Evolutionary conservation across 2,329 filamentous ascomycete genomes (phyloP).

Genomic region (Talaromyces sp.): DNA sequence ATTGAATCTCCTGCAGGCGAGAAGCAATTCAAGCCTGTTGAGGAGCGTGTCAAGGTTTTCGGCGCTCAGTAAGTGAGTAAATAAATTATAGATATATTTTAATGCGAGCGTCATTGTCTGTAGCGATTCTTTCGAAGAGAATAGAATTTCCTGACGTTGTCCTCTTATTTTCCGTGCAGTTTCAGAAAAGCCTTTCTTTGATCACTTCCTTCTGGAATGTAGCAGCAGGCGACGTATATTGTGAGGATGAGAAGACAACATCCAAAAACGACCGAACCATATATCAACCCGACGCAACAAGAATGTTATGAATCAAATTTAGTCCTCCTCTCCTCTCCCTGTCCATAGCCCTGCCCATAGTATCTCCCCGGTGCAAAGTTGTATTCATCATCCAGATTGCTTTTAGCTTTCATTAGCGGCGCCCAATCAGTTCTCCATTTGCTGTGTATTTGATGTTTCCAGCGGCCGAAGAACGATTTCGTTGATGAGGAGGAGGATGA

Average conservation of each 20-base stretch:
- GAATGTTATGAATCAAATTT: no score
- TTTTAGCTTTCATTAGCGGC: constrained; percentile 23
- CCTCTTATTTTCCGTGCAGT: background rate
- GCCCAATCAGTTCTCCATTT: constrained; percentile 20
- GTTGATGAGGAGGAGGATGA: constrained; percentile 2
- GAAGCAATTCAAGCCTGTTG: constrained; percentile 63
- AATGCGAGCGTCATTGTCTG: background rate
- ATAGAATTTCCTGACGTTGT: background rate
- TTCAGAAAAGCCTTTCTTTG: background rate
- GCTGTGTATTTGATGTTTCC: constrained; percentile 4
- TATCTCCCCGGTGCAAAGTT: constrained; percentile 19
- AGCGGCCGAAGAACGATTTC: constrained; percentile 12
- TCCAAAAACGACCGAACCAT: background rate
- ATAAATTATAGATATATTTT: background rate
- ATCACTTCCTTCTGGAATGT: background rate
- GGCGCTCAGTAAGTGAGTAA: constrained; percentile 11
- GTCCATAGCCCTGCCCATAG: constrained; percentile 12
- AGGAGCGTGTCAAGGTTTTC: constrained; percentile 62
- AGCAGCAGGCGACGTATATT: background rate
- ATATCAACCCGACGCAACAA: background rate
- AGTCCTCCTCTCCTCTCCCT: background rate
- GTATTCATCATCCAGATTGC: constrained; percentile 21
- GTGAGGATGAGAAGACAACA: background rate
- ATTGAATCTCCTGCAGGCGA: constrained; percentile 55
- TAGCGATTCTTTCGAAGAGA: constrained; percentile 2